A percentile compares a stretch with the other conserved stretches of the same genome.
Conservation (phyloP, 371 early-diverging fungal genomes). For the Mortierella sp. region DNA sequence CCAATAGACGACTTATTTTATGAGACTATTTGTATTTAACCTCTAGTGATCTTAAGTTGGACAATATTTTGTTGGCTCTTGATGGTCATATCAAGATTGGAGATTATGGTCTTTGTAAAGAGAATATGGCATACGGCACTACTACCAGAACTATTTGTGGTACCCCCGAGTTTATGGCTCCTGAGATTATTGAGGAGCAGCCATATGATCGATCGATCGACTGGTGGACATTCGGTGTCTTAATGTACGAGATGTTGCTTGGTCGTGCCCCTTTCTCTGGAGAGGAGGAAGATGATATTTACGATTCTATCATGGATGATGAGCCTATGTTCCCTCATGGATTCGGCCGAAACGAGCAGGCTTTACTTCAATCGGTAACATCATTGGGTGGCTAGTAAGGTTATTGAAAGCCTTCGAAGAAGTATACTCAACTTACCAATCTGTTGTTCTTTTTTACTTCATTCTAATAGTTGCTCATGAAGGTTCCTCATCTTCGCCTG, state of each 20-base stretch:
- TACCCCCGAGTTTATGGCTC: slow-evolving; percentile 91
- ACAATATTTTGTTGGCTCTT: slow-evolving; percentile 73
- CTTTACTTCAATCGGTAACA: slow-evolving; percentile 65
- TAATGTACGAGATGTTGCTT: slow-evolving; percentile 98
- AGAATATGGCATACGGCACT: slow-evolving; percentile 66
- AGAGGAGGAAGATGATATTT: slow-evolving; percentile 73
- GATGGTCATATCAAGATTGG: slow-evolving; percentile 81
- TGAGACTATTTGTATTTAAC: neutral
- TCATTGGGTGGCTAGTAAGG: neutral
- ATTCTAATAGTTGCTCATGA: slow-evolving; percentile 58
- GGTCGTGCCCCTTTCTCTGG: slow-evolving; percentile 80
- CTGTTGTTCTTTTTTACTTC: neutral
- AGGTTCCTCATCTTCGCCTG: slow-evolving; percentile 65
- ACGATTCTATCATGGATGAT: slow-evolving; percentile 71
- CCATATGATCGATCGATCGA: slow-evolving; percentile 95
- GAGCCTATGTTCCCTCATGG: slow-evolving; percentile 69
- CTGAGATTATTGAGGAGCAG: slow-evolving; percentile 85
- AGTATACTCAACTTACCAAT: neutral
- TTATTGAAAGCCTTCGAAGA: neutral
- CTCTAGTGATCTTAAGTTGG: slow-evolving; percentile 73
- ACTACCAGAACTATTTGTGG: slow-evolving; percentile 86
- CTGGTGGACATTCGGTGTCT: slow-evolving; percentile 99
- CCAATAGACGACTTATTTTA: neutral
- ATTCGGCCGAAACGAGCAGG: slow-evolving; percentile 62
- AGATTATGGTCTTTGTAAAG: slow-evolving; percentile 82